Evolutionary conservation across 1,284 basidiomycete species (phyloP), one percentile per base, ranked within the genome.

Genomic region (Stygiomarasmius scandens): DNA sequence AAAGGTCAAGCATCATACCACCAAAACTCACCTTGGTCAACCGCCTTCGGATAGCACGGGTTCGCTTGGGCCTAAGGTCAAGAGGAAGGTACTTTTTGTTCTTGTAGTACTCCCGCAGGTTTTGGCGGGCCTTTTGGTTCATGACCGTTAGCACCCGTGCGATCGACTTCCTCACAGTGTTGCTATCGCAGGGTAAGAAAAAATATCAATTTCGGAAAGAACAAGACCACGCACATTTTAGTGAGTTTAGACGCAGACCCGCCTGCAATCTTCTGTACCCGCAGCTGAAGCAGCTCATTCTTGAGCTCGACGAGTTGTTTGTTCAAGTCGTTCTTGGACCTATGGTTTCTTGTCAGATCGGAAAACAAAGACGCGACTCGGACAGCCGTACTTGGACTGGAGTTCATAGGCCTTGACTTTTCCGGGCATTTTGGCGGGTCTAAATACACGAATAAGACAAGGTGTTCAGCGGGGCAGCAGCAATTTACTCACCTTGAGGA

Each of bases 321-420:
- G 67, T 87, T 81, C 81, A 99, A 89, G 87, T 98, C 97, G 82
- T 90, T 91, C 86, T 98, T 98, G 69, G 92, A 94, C 90, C 95
- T 97, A 69, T 32, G n/a, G 51, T 49, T 51, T 44, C 25, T n/a
- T 27, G 47, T 46, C 56, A 29, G 43, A 56, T 50, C 25, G 34
- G 49, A 62, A 55, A 59, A 45, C 14, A 52, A 59, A 49, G 52
- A 52, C 11, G 23, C 5, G 25, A 1, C 16, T 14, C 14, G 4
- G 43, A 20, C 55, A 43, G 56, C 75, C 90, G 74, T 77, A 96
- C 95, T 97, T 98, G 77, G 92, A 94, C 80, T 96, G 94, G 76
- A 98, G 94, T 80, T 97, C 95, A 84, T 96, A 95, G 71, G 95
- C 95, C 85, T 95, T 94, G 82, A 97, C 93, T 85, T 92, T 90